These are phyloP conservation scores for Daldinia grandis DNA, from an alignment of 495 filamentous ascomycete species.

Conservation along the genomic window DNA sequence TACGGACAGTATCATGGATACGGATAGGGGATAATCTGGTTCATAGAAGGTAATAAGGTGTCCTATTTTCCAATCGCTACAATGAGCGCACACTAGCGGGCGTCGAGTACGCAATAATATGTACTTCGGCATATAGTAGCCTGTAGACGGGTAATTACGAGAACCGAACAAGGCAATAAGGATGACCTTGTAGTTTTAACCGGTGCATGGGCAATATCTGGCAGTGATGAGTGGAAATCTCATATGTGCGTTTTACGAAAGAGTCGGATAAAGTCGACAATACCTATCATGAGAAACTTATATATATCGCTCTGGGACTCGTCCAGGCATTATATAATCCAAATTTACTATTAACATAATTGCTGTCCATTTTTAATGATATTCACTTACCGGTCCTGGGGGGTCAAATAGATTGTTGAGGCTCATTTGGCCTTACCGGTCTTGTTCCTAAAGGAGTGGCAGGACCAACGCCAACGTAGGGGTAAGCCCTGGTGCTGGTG, in stretches of 20 bases:
- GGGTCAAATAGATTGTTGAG: too few relatives aligned
- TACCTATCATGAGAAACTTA: not conserved
- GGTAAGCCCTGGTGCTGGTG: too few relatives aligned
- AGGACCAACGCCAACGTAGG: too few relatives aligned
- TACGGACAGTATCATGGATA: not conserved
- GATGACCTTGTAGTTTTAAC: slow-evolving; percentile 4
- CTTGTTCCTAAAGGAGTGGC: too few relatives aligned
- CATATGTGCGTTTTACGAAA: not conserved
- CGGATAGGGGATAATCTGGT: not conserved
- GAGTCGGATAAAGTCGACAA: not conserved
- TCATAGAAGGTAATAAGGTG: not conserved
- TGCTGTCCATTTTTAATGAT: too few relatives aligned
- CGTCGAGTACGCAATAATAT: slow-evolving; percentile 13
- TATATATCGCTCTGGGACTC: too few relatives aligned
- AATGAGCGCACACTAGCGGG: not conserved
- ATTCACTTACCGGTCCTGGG: too few relatives aligned
- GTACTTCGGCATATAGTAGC: slow-evolving; percentile 10
- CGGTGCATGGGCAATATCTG: slow-evolving; percentile 9
- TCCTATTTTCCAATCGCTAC: not conserved
- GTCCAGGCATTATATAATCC: too few relatives aligned
- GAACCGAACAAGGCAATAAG: not conserved
- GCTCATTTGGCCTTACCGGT: too few relatives aligned
- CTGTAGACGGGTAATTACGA: slow-evolving; percentile 22
- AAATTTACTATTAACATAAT: too few relatives aligned
- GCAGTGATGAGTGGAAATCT: not conserved